Base-by-base conservation (phyloP, 73 alveolate species). In the Uronychia binucleata region DNA sequence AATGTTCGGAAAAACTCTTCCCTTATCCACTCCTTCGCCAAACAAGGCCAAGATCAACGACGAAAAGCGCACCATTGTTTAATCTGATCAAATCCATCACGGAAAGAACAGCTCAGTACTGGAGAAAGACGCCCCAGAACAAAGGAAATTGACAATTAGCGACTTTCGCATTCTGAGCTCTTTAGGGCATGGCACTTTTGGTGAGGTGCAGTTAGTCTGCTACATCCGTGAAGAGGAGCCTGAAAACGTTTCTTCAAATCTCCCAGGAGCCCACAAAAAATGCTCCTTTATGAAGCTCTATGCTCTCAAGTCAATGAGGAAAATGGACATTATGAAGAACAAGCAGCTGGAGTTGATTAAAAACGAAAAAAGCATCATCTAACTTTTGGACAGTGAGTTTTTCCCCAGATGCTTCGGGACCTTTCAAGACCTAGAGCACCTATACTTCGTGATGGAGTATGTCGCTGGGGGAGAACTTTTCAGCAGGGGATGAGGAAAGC, bases 401-500 rank as follows among this genome's bases (percentile, higher is more conserved):
- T 26, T 32, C 32, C 57, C 32, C 5, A 28, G 77, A 0, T 30
- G n/a, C 5, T 28, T 28, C 30, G 81, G 32, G n/a, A 28, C 59
- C 25, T 75, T 75, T 75, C 32, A 75, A 30, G 81, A 75, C 30
- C 28, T 5, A 28, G 81, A 8, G 46, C 58, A 90, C 91, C 83
- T 97, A 30, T 97, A 96, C 81, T 93, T 97, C 77, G 89, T 94
- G 33, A 89, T 96, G 14, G 99, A 97, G 91, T 91, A 93, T 75
- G 95, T 96, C 32, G 78, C 91, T 80, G 99, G 99, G n/a, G 99
- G 99, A 28, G 99, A 98, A 77, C 96, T 98, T 5, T 46, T 46
- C 19, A 11, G n/a, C 19, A 5, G 67, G 67, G 5, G n/a, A 5
- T 11, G 19, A 19, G 5, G 19, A 46, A 19, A 46, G n/a, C 19